Base-by-base conservation (phyloP, 257 asterid genomes). In the Nicotiana paniculata region DNA sequence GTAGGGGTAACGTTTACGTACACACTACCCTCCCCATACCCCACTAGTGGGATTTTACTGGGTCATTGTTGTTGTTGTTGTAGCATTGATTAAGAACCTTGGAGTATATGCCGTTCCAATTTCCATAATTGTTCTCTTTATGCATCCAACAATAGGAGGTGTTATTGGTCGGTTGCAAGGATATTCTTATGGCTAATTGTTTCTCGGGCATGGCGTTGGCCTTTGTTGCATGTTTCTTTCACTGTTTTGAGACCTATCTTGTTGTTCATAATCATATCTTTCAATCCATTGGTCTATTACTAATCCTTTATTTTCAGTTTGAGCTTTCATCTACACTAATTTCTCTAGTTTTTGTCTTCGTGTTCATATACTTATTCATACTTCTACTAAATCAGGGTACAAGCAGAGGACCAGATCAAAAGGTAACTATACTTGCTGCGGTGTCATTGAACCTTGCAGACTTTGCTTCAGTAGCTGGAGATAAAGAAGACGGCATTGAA, bases 391-490 rank as follows among this genome's bases (percentile, higher is more conserved):
- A 66, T 57, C 86, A 93, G 97, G 91, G 88, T 74, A 82, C 83
- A 51, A 81, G 81, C 58, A 83, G 80, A 80, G 91, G 84, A 84
- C 66, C 91, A 82, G 88, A 86, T 39, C 87, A 83, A 85, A 90
- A 85, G 86, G 81, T 74, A 77, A 81, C 86, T 8, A 33, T 79
- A 54, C 58, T 88, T 33, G 92, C 86, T 43, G 72, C 88, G 30
- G 90, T 89, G 77, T 82, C 89, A 6, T 80, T 93, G 87, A 89
- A 93, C 86, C 90, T 93, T 81, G 91, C 92, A 46, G 90, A 88
- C 58, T 90, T 88, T 63, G 87, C 81, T 48, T 88, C 90, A 24
- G 54, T 84, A 6, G 82, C 85, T 46, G 89, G 85, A 32, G 80
- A 86, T 62, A 89, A 83, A 57, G 81, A 83, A 46, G 62, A 74